Evolutionary conservation across 2,329 filamentous ascomycete genomes (phyloP).

Genomic region (Xylaria sp.): DNA sequence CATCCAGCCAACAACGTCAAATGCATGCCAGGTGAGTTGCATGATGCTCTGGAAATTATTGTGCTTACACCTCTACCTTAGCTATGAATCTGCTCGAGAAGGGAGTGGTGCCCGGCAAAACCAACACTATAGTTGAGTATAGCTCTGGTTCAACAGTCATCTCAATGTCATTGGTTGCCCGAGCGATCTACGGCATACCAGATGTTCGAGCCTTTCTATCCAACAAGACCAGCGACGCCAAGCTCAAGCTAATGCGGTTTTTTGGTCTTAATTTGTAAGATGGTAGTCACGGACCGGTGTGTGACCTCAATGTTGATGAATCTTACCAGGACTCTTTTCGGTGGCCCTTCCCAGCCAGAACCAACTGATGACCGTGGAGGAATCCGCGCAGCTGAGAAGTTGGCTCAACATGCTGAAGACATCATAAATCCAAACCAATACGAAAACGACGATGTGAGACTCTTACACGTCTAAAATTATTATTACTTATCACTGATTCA

Average conservation of each 20-base stretch:
- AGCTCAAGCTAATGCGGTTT: conserved; percentile 67
- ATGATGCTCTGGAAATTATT: conserved; percentile 10
- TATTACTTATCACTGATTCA: neutral
- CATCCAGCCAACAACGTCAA: conserved; percentile 75
- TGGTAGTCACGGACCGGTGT: neutral
- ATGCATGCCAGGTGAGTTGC: conserved; percentile 63
- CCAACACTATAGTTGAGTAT: conserved; percentile 67
- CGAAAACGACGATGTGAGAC: conserved; percentile 58
- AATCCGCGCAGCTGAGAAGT: conserved; percentile 52
- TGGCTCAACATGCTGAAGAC: conserved; percentile 56
- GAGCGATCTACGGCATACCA: conserved; percentile 62
- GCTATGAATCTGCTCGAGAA: conserved; percentile 63
- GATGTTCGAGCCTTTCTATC: conserved; percentile 67
- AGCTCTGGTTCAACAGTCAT: conserved; percentile 72
- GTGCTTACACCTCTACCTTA: conserved; percentile 38
- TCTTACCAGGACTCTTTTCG: conserved; percentile 61
- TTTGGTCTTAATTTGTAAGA: conserved; percentile 66
- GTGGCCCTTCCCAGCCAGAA: conserved; percentile 59
- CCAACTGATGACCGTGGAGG: neutral
- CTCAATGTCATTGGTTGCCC: conserved; percentile 66
- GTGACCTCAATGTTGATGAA: neutral
- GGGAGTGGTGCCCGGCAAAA: conserved; percentile 56
- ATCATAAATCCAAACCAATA: conserved; percentile 68
- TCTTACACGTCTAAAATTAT: neutral
- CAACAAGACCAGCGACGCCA: conserved; percentile 67